phyloP scores from a whole-genome alignment of 192 early-diverging fungal genomes.

The Rhizoclosmatium globosum region DNA sequence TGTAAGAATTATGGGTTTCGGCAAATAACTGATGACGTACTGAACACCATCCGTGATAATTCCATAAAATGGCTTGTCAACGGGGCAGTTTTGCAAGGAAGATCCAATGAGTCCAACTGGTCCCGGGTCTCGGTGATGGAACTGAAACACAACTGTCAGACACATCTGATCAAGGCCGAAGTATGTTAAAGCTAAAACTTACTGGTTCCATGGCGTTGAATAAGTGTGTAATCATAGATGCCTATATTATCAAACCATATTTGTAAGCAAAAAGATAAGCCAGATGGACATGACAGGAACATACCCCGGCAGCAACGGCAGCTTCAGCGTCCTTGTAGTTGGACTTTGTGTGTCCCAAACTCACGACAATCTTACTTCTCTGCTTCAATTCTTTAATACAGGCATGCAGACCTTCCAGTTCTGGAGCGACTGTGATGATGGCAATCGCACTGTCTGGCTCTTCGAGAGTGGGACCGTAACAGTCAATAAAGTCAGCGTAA shows the following conservation, averaged over 20 bases:
- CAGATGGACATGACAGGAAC: neutral
- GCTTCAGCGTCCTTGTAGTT: slow-evolving; percentile 27
- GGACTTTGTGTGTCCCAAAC: slow-evolving; percentile 56
- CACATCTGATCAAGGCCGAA: neutral
- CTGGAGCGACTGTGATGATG: slow-evolving; percentile 82
- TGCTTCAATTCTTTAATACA: slow-evolving; percentile 70
- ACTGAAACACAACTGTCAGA: slow-evolving; percentile 45
- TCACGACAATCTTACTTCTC: slow-evolving; percentile 68
- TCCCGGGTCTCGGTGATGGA: slow-evolving; percentile 89
- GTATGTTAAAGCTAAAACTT: slow-evolving; percentile 30
- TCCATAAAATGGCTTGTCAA: slow-evolving; percentile 80
- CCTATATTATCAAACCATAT: slow-evolving; percentile 28
- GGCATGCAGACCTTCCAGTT: slow-evolving; percentile 76
- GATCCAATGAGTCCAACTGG: slow-evolving; percentile 79
- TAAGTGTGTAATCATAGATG: slow-evolving; percentile 80
- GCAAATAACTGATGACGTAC: slow-evolving; percentile 53
- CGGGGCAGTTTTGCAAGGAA: slow-evolving; percentile 1
- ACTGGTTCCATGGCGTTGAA: slow-evolving; percentile 85
- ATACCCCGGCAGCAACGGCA: slow-evolving; percentile 17
- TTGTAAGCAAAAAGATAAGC: neutral
- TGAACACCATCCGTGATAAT: slow-evolving; percentile 87
- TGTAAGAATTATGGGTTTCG: neutral
- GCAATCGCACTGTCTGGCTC: slow-evolving; percentile 53
- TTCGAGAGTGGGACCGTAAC: slow-evolving; percentile 74
- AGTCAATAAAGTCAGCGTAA: slow-evolving; percentile 68